Evolutionary conservation across 2,329 filamentous ascomycete species (phyloP).

Genomic region (Ophiobolus disseminans): DNA sequence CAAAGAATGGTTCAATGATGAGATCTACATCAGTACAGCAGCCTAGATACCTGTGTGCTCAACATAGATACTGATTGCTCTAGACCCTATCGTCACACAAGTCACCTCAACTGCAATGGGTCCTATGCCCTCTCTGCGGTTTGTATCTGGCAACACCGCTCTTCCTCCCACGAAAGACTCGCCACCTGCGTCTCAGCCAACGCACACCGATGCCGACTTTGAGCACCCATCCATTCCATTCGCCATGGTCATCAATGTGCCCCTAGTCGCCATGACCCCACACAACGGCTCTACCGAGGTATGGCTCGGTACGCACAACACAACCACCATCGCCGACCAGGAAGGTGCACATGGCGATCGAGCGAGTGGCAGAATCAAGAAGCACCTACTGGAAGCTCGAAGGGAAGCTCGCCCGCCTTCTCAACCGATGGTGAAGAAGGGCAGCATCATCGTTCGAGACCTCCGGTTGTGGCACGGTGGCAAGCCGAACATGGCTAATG

Average conservation of each 20-base stretch:
- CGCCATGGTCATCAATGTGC: conserved; percentile 57
- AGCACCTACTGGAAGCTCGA: conserved; percentile 27
- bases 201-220: conserved; percentile 45
- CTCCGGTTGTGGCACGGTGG: conserved; percentile 60
- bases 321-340: conserved; percentile 45
- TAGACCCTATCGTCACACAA: conserved; percentile 63
- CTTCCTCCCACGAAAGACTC: conserved; percentile 55
- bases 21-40: conserved; percentile 64
- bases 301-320: conserved; percentile 57
- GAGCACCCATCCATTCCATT: conserved; percentile 50
- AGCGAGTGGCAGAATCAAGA: conserved; percentile 40
- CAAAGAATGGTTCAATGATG: conserved; percentile 42
- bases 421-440: conserved; percentile 50
- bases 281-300: conserved; percentile 60
- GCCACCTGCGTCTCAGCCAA: conserved; percentile 42
- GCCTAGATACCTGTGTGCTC: conserved; percentile 14
- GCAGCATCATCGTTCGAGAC: conserved; percentile 56
- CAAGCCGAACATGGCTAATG: conserved; percentile 54
- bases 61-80: too few species aligned
- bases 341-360: conserved; percentile 51
- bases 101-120: conserved; percentile 58
- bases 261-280: conserved; percentile 54
- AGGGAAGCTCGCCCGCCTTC: conserved; percentile 23
- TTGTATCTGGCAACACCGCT: conserved; percentile 46
- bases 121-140: conserved; percentile 38